Evolutionary conservation across 2,329 filamentous ascomycete genomes (phyloP), one percentile per base, ranked within the genome.

Genomic region (Ophiocordyceps polyrhachis-furcata): DNA sequence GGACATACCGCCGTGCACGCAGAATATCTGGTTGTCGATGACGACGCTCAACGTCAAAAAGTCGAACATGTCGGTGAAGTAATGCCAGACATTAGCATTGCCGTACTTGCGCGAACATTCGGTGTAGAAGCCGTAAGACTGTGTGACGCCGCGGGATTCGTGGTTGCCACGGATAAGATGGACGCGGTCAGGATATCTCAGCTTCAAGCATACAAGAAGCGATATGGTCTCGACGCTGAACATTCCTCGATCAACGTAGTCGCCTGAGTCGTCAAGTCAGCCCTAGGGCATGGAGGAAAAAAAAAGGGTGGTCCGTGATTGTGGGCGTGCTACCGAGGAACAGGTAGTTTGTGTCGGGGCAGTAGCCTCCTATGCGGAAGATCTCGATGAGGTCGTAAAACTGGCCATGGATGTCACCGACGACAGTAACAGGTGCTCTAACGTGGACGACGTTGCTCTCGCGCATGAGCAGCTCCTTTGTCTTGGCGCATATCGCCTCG

Each of bases 51-150:
- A 70, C 8, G 89, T 96, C 50, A 98, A 71, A 62, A 93, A 98
- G 66, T 98, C 91, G 64, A 98, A 98, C 88, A 98, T 96, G 66
- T 98, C 91, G 52, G 91, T 98, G 60, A 98, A 98, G 62, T 96
- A 91, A 64, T 98, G 91, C 91, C 91, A 98, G 20, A 98, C 91
- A 56, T 91, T 95, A 50, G 91, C 87, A 58, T 94, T 96, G 60
- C 91, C 91, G 64, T 98, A 98, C 65, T 98, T 98, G 53, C 91
- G 81, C 19, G 83, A 87, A 64, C 91, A 98, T 61, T 98, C 91
- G 20, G 91, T 96, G 61, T 98, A 98, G 67, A 98, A 98, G 46
- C 91, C 91, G 64, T 98, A 98, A 25, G 89, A 96, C 64, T 98
- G 91, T 12, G 91, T 98, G 45, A 98, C 91, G 56, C 91, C 91